Evolutionary conservation across 1,139 yeast genomes (phyloP), one percentile per base, ranked within the genome.

Genomic region (Yamadazyma friedrichii): DNA sequence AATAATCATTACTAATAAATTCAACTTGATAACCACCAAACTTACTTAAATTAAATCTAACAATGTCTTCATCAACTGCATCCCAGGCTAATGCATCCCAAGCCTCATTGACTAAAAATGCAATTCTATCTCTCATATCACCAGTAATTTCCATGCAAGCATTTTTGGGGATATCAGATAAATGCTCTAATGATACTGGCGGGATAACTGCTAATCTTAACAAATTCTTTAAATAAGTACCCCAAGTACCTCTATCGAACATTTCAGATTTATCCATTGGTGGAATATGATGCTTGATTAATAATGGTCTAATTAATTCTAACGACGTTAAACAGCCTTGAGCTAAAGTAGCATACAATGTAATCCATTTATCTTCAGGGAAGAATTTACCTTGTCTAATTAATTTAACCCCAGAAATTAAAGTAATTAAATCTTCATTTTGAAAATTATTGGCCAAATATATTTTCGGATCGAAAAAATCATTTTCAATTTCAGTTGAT

Each of bases 51-150:
- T 82, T 84, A 62, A 84, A 88, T 49, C 89, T 67, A 5, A 68
- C 57, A 33, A 67, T 58, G 54, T 82, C 88, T 43, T 81, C 85
- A 17, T 71, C 71, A 31, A 78, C 67, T 0, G 87, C 77, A 11
- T 80, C 79, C 83, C 84, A 76, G 9, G 91, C 94, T 43, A 88
- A 70, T 9, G 77, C 66, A 48, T 82, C 84, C 96, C 96, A 88
- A 27, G 82, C 76, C 43, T 74, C 77, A 43, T 74, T 70, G 12
- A 88, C 54, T 40, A 86, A 62, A 15, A 50, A 54, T 0, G 89
- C 80, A 33, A 84, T 74, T 46, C 85, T 67, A 24, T 75, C 74
- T 50, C 95, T 74, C 48, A 87, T 65, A 51, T 79, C 82, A 10
- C 81, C 82, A 1, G 89, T 76, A 36, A 88, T 78, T 43, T 71